These are phyloP conservation scores for Martensiomyces pterosporus DNA, from an alignment of 192 early-diverging fungal species.

Conservation along the genomic window DNA sequence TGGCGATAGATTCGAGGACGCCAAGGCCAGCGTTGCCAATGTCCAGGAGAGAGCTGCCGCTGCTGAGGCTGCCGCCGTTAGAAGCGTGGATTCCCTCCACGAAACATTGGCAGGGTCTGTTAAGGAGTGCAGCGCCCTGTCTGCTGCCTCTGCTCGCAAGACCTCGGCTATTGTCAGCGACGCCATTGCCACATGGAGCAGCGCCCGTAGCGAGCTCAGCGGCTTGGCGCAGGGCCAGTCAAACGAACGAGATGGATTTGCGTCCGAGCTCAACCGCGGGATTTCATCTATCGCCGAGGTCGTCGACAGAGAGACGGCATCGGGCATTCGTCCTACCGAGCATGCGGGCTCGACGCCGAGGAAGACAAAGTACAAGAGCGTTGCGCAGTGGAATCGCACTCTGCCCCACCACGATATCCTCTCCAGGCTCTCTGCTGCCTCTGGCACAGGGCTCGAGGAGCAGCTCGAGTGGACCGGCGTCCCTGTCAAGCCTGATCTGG, in stretches of 20 bases:
- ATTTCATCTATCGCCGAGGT: conserved; percentile 8
- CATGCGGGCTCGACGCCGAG: conserved; percentile 7
- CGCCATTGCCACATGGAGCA: conserved; percentile 4
- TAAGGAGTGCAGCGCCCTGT: not conserved
- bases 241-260: conserved; percentile 7
- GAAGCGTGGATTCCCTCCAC: not conserved
- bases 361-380: not conserved
- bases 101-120: not conserved
- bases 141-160: not conserved
- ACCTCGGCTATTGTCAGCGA: not conserved
- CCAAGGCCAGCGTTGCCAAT: no score
- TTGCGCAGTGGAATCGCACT: conserved; percentile 25
- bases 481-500: conserved; percentile 1
- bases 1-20: no score
- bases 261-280: not conserved
- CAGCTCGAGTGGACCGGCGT: conserved; percentile 28
- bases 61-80: not conserved
- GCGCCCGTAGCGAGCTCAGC: conserved; percentile 12
- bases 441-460: not conserved
- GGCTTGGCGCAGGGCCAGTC: conserved; percentile 8
- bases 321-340: conserved; percentile 5
- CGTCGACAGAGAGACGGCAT: not conserved
- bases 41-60: no score
- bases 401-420: conserved; percentile 19
- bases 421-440: not conserved